Evolutionary conservation across 148 eudicot species (phyloP).

Genomic region (Rhododendron vialii): DNA sequence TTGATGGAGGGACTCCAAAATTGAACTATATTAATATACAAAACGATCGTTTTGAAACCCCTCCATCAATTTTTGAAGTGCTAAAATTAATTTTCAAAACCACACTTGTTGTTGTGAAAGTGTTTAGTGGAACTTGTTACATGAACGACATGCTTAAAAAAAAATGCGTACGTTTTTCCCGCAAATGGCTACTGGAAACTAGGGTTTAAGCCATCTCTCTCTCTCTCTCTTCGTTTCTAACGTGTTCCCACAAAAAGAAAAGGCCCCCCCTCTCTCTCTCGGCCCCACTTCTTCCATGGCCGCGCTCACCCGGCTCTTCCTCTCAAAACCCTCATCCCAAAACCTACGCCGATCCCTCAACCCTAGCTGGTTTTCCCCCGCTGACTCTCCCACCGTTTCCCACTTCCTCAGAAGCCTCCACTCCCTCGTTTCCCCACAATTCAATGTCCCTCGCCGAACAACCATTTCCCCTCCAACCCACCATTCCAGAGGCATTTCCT

Average conservation of each 20-base stretch:
- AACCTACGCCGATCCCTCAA: conserved; percentile 1
- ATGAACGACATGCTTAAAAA: no score
- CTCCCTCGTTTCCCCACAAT: conserved; percentile 7
- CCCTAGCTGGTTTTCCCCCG: neutral
- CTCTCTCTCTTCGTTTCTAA: neutral
- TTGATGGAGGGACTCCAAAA: no score
- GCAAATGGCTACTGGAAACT: no score
- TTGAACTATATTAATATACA: no score
- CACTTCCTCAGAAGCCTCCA: conserved; percentile 17
- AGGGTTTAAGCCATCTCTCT: neutral
- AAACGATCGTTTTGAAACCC: no score
- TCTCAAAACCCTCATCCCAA: conserved; percentile 20
- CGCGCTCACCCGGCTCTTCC: conserved; percentile 15
- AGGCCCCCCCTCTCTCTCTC: neutral
- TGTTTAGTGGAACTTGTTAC: no score
- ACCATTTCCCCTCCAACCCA: neutral
- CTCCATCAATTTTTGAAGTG: no score
- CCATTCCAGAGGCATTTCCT: conserved; percentile 31
- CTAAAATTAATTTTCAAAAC: no score
- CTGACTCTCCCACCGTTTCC: conserved; percentile 3
- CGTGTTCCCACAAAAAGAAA: no score
- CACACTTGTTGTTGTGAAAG: no score
- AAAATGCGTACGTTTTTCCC: no score
- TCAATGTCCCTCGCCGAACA: neutral
- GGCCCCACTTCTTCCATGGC: conserved; percentile 24